Evolutionary conservation across 2,329 filamentous ascomycete genomes (phyloP).

Genomic region (Aspergillus quadrilineatus): DNA sequence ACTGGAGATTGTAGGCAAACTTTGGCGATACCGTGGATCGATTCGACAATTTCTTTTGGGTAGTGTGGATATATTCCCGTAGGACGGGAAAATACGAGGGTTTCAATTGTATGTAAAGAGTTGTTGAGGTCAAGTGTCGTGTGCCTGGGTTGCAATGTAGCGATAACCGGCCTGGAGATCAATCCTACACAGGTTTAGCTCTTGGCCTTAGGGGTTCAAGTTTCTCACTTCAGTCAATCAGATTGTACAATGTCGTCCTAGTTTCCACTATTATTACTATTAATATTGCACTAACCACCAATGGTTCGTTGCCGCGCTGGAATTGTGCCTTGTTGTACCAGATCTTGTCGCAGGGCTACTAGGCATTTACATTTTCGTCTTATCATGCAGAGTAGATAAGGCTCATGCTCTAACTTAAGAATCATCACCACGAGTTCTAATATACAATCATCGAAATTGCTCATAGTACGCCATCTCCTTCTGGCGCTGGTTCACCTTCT

Average conservation of each 20-base stretch:
- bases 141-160: background rate
- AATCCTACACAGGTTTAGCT: background rate
- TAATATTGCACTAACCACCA: background rate
- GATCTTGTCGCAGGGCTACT: background rate
- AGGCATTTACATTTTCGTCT: no score
- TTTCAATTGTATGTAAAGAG: background rate
- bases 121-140: background rate
- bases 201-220: background rate
- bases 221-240: background rate
- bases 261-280: background rate
- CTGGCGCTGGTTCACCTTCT: slow-evolving; percentile 65
- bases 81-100: no score
- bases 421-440: background rate
- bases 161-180: background rate
- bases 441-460: slow-evolving; percentile 40
- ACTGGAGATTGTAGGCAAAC: background rate
- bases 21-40: background rate
- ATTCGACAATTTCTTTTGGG: background rate
- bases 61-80: no score
- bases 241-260: background rate
- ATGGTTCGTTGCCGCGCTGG: background rate
- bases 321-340: background rate
- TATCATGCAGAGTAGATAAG: no score
- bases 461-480: slow-evolving; percentile 63
- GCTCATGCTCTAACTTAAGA: background rate